These are phyloP conservation scores for Calonectria henricotiae DNA, from an alignment of 2,329 filamentous ascomycete species.

Conservation along the genomic window DNA sequence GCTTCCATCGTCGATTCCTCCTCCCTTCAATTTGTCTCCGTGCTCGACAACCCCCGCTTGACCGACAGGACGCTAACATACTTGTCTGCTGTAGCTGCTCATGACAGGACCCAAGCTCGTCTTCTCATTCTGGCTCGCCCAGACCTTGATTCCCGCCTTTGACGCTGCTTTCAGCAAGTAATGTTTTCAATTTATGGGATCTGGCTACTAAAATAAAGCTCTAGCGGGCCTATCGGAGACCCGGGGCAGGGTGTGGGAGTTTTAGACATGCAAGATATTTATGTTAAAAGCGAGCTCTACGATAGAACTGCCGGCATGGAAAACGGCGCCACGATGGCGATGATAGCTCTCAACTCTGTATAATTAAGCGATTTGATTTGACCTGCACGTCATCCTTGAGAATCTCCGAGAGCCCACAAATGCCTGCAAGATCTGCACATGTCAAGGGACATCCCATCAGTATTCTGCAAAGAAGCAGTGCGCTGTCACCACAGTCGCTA, in stretches of 20 bases:
- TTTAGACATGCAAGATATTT: slow-evolving; percentile 46
- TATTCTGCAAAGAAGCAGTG: not conserved
- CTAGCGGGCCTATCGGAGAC: slow-evolving; percentile 33
- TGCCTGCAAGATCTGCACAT: slow-evolving; percentile 1
- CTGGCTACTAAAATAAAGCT: slow-evolving; percentile 27
- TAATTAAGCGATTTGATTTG: slow-evolving; percentile 54
- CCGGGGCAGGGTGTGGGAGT: slow-evolving; percentile 35
- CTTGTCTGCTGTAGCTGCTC: slow-evolving; percentile 73
- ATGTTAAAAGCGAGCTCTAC: slow-evolving; percentile 47
- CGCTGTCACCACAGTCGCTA: slow-evolving; percentile 18
- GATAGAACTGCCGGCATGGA: slow-evolving; percentile 48
- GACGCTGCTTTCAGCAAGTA: slow-evolving; percentile 65
- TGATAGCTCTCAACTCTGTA: slow-evolving; percentile 53
- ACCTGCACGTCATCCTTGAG: slow-evolving; percentile 7
- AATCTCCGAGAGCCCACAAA: slow-evolving; percentile 1
- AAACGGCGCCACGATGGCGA: slow-evolving; percentile 41
- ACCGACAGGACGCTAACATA: slow-evolving; percentile 42
- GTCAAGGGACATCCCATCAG: slow-evolving; percentile 13
- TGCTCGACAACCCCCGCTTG: slow-evolving; percentile 31
- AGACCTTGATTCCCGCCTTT: slow-evolving; percentile 97
- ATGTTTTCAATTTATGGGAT: slow-evolving; percentile 27
- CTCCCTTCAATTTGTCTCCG: slow-evolving; percentile 24
- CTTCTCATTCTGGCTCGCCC: slow-evolving; percentile 99
- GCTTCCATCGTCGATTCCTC: slow-evolving; percentile 12
- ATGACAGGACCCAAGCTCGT: slow-evolving; percentile 99